Evolutionary conservation across 73 alveolate genomes (phyloP).

Genomic region (Diophrys sp.): DNA sequence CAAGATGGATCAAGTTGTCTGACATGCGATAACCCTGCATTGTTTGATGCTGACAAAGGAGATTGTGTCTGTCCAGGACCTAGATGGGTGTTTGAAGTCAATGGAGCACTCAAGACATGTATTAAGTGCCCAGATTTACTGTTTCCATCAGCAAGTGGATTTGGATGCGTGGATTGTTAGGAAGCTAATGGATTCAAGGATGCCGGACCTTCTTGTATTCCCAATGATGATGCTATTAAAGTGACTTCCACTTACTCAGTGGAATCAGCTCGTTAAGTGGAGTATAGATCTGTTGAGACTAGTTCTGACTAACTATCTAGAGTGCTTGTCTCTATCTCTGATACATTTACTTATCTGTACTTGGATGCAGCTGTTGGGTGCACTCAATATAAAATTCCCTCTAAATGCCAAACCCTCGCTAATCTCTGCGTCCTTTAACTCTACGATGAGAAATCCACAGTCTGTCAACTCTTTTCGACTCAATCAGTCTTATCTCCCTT

Average conservation of each 20-base stretch:
- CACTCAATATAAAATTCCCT: constrained; percentile 40
- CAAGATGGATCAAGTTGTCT: constrained; percentile 23
- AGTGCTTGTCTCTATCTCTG: constrained; percentile 23
- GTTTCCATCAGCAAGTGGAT: not conserved
- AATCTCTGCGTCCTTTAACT: constrained; percentile 70
- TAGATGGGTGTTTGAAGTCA: too few relatives aligned
- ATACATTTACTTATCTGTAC: constrained; percentile 50
- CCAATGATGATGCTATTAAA: not conserved
- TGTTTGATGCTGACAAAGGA: too few relatives aligned
- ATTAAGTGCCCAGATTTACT: not conserved
- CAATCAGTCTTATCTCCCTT: not conserved
- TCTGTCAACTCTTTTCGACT: constrained; percentile 34
- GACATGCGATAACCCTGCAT: too few relatives aligned
- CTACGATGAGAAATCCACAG: constrained; percentile 38
- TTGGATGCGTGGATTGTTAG: constrained; percentile 4
- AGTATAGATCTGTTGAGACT: constrained; percentile 26
- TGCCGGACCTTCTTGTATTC: constrained; percentile 31
- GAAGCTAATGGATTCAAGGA: not conserved
- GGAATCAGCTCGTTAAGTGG: constrained; percentile 19
- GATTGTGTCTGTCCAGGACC: too few relatives aligned
- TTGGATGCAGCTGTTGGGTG: constrained; percentile 68
- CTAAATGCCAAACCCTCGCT: constrained; percentile 68
- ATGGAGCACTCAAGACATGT: too few relatives aligned
- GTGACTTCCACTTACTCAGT: constrained; percentile 19
- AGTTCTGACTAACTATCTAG: constrained; percentile 11